These are phyloP conservation scores for Saccharomycopsis crataegensis DNA, from an alignment of 1,139 yeast genomes.

Conservation along the genomic window DNA sequence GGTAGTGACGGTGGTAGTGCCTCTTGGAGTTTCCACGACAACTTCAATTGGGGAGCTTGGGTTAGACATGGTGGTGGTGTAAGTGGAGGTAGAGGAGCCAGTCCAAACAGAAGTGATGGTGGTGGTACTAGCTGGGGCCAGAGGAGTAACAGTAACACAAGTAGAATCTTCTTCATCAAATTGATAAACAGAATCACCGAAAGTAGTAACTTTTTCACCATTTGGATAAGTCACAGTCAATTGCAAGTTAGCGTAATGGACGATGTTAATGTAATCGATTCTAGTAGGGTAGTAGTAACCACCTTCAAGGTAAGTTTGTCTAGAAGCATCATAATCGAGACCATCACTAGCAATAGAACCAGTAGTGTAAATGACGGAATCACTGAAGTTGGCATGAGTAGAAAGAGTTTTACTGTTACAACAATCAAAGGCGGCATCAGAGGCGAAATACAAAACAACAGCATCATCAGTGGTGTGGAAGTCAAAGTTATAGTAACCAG, in stretches of 20 bases:
- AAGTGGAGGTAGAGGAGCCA: conserved; percentile 15
- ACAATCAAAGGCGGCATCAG: conserved; percentile 22
- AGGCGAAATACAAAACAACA: conserved; percentile 23
- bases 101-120: conserved; percentile 21
- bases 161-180: conserved; percentile 6
- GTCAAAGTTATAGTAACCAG: conserved; percentile 22
- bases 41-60: conserved; percentile 9
- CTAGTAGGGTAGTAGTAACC: conserved; percentile 16
- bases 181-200: conserved; percentile 17
- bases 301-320: conserved; percentile 20
- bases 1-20: conserved; percentile 7
- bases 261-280: conserved; percentile 18
- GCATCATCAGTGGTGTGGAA: conserved; percentile 21
- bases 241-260: conserved; percentile 14
- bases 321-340: conserved; percentile 1
- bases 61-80: conserved; percentile 12
- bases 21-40: conserved; percentile 3
- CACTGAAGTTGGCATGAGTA: background rate
- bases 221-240: conserved; percentile 21
- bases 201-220: conserved; percentile 18
- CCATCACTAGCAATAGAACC: conserved; percentile 4
- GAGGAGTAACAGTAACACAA: conserved; percentile 5
- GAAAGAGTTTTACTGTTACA: conserved; percentile 14
- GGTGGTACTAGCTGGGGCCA: conserved; percentile 16
- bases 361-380: background rate